Evolutionary conservation across 179 eudicot genomes (phyloP), one percentile per base, ranked within the genome.

Genomic region (Corrigiola litoralis): DNA sequence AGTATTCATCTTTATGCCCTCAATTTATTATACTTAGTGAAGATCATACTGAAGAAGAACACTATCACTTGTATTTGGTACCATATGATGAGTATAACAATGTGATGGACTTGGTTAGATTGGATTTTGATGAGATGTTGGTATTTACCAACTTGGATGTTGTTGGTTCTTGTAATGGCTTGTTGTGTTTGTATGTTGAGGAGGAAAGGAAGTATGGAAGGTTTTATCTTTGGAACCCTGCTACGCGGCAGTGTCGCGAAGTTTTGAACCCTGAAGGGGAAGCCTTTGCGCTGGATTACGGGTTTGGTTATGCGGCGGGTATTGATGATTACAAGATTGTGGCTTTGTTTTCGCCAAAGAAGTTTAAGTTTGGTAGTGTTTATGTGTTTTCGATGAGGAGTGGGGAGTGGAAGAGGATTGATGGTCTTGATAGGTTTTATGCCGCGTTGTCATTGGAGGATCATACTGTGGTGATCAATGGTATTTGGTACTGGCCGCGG

Each of bases 311-410:
- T 60, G 65, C 51, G 28, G 41, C 65, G 6, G 14, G 21, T 6
- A 34, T 60, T 16, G 65, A 60, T 41, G 65, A 60, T 27, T 60
- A 60, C 13, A 60, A 44, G 34, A 60, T 60, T 25, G 65, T 60
- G 1, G 65, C 65, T 17, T 60, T 60, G 24, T 60, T 60, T 60
- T 60, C 65, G 38, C 65, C 65, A 3, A 41, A 18, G 5, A 60
- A 42, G n/a, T 47, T 41, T 16, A 51, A 51, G 25, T 60, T 60
- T 60, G 65, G 65, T 42, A 51, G 44, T 42, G 41, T 60, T 17
- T 60, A 60, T 42, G 65, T 60, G 65, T 60, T 41, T 60, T 60
- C 65, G n/a, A 41, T 60, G 51, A 60, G 52, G 37, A 6, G 8
- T 10, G 47, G 47, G 17, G 6, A 28, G 16, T 60, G 65, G 65